A percentile compares a stretch with the other conserved stretches of the same genome.
Conservation (phyloP, 2,329 filamentous ascomycete species). For the Claviceps spartinae region DNA sequence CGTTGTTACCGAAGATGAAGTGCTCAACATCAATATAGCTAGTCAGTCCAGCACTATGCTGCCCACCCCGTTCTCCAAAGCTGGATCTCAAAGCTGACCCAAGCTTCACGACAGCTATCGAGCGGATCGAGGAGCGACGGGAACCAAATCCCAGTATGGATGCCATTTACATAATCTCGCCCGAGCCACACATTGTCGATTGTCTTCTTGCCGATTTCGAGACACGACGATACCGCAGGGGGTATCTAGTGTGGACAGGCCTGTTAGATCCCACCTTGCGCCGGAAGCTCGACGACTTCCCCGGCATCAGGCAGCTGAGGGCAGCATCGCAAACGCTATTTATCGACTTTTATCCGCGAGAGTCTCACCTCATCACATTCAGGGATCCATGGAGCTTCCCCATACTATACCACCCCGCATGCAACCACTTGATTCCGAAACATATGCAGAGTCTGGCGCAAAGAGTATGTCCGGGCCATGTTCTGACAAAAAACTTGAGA, state of each 20-base stretch:
- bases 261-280: constrained; percentile 58
- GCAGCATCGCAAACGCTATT: constrained; percentile 71
- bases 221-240: constrained; percentile 62
- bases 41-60: constrained; percentile 46
- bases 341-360: constrained; percentile 78
- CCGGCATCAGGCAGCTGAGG: constrained; percentile 57
- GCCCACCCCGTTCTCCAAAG: constrained; percentile 4
- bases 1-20: constrained; percentile 87
- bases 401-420: constrained; percentile 77
- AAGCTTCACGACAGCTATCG: constrained; percentile 55
- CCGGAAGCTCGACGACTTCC: constrained; percentile 60
- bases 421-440: constrained; percentile 66
- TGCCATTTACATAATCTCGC: constrained; percentile 82
- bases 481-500: background rate
- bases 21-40: constrained; percentile 90
- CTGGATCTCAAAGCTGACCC: constrained; percentile 6
- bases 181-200: constrained; percentile 78
- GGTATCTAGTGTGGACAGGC: constrained; percentile 74
- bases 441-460: constrained; percentile 80
- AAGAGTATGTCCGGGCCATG: constrained; percentile 45
- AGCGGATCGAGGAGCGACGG: constrained; percentile 79
- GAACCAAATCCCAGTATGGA: constrained; percentile 81
- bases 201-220: constrained; percentile 90
- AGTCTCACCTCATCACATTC: constrained; percentile 85
- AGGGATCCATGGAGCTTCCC: constrained; percentile 94